These are phyloP conservation scores for Taphrina flavorubra DNA, from an alignment of 1,139 yeast genomes.

Conservation along the genomic window DNA sequence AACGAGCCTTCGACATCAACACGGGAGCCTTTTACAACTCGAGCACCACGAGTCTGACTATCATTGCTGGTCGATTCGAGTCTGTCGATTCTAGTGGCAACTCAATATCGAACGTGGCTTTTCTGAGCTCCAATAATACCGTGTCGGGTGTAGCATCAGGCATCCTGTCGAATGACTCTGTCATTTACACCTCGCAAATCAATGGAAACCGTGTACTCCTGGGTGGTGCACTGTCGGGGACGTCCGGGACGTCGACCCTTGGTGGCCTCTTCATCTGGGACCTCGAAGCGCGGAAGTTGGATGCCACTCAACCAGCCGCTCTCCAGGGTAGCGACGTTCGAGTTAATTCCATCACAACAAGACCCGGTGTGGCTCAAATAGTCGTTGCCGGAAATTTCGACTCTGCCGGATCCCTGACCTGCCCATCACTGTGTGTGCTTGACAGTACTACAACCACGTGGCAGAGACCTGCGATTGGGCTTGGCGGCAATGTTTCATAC, in stretches of 20 bases:
- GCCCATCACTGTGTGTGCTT: constrained; percentile 71
- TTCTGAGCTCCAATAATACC: constrained; percentile 20
- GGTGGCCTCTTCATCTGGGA: constrained; percentile 62
- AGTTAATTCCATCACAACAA: constrained; percentile 62
- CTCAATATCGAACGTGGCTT: constrained; percentile 34
- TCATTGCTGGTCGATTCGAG: constrained; percentile 40
- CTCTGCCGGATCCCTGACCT: constrained; percentile 63
- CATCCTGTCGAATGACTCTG: constrained; percentile 29
- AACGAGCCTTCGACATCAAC: constrained; percentile 8
- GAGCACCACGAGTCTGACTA: constrained; percentile 24
- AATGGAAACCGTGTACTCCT: constrained; percentile 53
- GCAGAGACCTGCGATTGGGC: constrained; percentile 58
- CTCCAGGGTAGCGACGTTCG: constrained; percentile 52
- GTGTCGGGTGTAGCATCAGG: constrained; percentile 23
- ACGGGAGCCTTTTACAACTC: constrained; percentile 39
- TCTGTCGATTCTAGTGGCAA: constrained; percentile 14
- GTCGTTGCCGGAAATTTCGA: constrained; percentile 80
- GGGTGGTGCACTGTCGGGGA: constrained; percentile 61
- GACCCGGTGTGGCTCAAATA: constrained; percentile 60
- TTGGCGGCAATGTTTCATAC: constrained; percentile 63
- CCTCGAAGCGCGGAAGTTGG: constrained; percentile 54
- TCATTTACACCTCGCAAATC: constrained; percentile 30
- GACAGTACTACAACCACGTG: constrained; percentile 64
- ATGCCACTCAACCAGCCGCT: constrained; percentile 59
- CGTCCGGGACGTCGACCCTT: constrained; percentile 48